Evolutionary conservation across 2,329 filamentous ascomycete genomes (phyloP).

Genomic region (Curvularia hawaiiensis): DNA sequence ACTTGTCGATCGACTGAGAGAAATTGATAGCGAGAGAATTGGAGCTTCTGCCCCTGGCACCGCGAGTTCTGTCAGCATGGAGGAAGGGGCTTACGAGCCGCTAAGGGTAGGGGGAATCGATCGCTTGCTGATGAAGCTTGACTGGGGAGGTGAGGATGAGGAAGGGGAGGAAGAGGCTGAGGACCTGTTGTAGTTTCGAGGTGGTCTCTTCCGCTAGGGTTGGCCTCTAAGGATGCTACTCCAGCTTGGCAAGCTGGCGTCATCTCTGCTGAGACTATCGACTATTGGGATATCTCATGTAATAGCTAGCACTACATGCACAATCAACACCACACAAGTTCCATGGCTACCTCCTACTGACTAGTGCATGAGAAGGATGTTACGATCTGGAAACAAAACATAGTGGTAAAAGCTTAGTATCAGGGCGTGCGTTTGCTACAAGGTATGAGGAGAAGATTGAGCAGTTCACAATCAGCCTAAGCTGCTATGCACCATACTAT

Average conservation of each 20-base stretch:
- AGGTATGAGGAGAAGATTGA: no score
- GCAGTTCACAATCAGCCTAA: no score
- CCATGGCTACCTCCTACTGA: background rate
- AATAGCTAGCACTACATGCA: background rate
- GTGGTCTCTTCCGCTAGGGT: background rate
- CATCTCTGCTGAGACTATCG: background rate
- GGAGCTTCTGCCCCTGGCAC: constrained; percentile 31
- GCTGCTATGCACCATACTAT: no score
- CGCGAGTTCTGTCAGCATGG: constrained; percentile 17
- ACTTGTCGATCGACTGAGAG: constrained; percentile 60
- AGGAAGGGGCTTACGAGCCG: constrained; percentile 67
- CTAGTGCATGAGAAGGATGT: background rate
- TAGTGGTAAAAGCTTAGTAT: no score
- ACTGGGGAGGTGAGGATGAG: constrained; percentile 57
- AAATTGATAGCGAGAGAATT: constrained; percentile 62
- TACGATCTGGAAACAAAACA: no score
- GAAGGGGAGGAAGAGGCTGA: constrained; percentile 28
- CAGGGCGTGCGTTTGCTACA: no score
- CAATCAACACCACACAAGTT: background rate
- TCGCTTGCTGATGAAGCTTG: constrained; percentile 87
- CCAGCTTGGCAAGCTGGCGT: background rate
- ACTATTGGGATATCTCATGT: background rate
- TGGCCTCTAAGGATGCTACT: no score
- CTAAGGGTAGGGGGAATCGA: constrained; percentile 80
- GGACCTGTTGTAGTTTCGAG: constrained; percentile 20